Base-by-base conservation (phyloP, 1,139 yeast genomes). In the Pichia sp. region DNA sequence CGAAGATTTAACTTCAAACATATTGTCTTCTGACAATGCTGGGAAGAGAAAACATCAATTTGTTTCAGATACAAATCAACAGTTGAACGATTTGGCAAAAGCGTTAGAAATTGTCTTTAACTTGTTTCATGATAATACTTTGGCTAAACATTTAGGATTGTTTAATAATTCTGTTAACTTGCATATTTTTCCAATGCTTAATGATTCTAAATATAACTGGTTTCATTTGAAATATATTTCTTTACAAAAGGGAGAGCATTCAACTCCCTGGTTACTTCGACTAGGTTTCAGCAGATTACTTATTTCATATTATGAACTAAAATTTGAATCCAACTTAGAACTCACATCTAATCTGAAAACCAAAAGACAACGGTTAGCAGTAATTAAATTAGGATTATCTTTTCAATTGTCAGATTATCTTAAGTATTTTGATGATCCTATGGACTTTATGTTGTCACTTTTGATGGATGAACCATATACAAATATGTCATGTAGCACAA, bases 241-340 rank as follows among this genome's bases (percentile, higher is more conserved):
- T 31, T 52, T 70, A 29, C 47, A 44, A 4, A 53, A 63, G 1
- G 47, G 50, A 9, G 56, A 57, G 23, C 39, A 47, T 16, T 37
- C 44, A 37, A 56, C 56, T 22, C 60, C 68, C 0, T 71, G 76
- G 76, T 55, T 70, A 9, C 46, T 64, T 20, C 47, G 56, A 8
- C 41, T 55, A 6, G 76, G 74, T 0, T 37, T 66, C 7, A 41
- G 64, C 3, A 64, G 58, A 37, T 47, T 70, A 6, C 37, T 70
- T 1, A 40, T 47, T 3, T 48, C 65, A 1, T 71, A 61, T 47
- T 70, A 62, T 46, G 45, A 45, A 4, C 43, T 54, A 16, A 51
- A 48, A 36, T 20, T 25, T 7, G 35, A 36, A 23, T 10, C 23
- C 5, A 4, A 23, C 6, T 12, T 11, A 11, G 16, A 10, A 22